phyloP scores from a whole-genome alignment of 805 yeast genomes.

The Yarrowia osloensis region DNA sequence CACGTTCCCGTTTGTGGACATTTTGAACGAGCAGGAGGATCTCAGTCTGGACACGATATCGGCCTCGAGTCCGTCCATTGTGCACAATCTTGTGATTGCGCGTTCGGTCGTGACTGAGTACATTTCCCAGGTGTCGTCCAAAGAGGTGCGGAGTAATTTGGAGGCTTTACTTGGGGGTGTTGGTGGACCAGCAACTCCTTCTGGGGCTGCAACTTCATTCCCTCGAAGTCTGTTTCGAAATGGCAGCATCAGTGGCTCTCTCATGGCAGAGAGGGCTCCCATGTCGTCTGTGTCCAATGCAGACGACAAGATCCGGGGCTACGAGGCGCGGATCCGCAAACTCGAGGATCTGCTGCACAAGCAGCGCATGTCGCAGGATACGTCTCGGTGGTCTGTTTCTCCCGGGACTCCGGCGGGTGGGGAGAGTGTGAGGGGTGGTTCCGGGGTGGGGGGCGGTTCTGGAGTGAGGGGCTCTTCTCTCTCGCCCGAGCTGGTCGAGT shows the following conservation, averaged over 20 bases:
- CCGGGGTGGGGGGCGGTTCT: background rate
- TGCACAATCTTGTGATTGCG: constrained; percentile 8
- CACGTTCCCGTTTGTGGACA: constrained; percentile 8
- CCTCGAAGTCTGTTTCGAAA: constrained; percentile 12
- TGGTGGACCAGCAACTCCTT: background rate
- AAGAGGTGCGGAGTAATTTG: constrained; percentile 8
- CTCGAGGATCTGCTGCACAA: constrained; percentile 78
- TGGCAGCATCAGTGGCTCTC: constrained; percentile 13
- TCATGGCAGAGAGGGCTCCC: constrained; percentile 3
- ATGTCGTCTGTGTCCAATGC: constrained; percentile 29
- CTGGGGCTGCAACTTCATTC: background rate
- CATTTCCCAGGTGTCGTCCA: constrained; percentile 7
- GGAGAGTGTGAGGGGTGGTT: background rate
- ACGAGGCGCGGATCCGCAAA: constrained; percentile 70
- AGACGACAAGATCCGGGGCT: constrained; percentile 56
- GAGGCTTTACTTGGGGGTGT: background rate
- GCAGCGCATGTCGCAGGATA: constrained; percentile 48
- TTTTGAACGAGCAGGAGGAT: constrained; percentile 16
- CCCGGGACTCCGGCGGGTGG: background rate
- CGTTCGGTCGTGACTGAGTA: background rate
- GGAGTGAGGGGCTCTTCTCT: background rate
- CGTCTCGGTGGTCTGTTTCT: constrained; percentile 9
- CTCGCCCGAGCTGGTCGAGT: background rate
- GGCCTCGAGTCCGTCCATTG: background rate
- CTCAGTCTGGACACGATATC: background rate